A percentile compares a stretch with the other conserved stretches of the same genome.
These are phyloP conservation scores for Skeletonema potamos DNA, from an alignment of 108 stramenopile genomes.

Conservation along the genomic window DNA sequence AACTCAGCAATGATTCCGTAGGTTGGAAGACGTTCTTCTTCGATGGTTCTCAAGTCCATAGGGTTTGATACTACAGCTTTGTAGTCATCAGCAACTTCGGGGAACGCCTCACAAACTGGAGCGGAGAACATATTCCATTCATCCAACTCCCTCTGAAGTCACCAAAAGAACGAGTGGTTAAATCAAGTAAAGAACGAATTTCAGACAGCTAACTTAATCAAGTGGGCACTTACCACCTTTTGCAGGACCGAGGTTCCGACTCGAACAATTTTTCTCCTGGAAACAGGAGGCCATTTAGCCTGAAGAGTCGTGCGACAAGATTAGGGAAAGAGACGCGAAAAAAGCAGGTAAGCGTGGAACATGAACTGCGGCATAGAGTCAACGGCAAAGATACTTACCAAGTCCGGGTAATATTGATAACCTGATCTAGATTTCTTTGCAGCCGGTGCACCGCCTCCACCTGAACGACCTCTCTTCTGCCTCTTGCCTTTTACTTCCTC, in stretches of 20 bases:
- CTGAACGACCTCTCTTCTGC: background rate
- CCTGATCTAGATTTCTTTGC: constrained; percentile 13
- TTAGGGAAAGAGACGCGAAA: background rate
- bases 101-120: constrained; percentile 70
- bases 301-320: background rate
- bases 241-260: constrained; percentile 17
- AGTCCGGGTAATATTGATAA: background rate
- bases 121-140: constrained; percentile 31
- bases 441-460: background rate
- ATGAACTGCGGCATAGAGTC: background rate
- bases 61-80: constrained; percentile 45
- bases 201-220: too few species aligned
- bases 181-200: too few species aligned
- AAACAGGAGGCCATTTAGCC: constrained; percentile 30
- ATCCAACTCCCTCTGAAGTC: constrained; percentile 45
- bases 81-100: constrained; percentile 57
- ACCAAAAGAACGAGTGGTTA: too few species aligned
- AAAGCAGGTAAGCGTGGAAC: background rate
- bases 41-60: constrained; percentile 85
- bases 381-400: background rate
- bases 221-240: too few species aligned
- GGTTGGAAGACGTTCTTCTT: constrained; percentile 54
- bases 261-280: constrained; percentile 6
- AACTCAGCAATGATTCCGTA: constrained; percentile 64
- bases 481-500: constrained; percentile 7